Percentiles rank a stretch among this genome's conserved stretches.
phyloP scores from a whole-genome alignment of 352 stramenopile species.

The Phytophthora litchii region DNA sequence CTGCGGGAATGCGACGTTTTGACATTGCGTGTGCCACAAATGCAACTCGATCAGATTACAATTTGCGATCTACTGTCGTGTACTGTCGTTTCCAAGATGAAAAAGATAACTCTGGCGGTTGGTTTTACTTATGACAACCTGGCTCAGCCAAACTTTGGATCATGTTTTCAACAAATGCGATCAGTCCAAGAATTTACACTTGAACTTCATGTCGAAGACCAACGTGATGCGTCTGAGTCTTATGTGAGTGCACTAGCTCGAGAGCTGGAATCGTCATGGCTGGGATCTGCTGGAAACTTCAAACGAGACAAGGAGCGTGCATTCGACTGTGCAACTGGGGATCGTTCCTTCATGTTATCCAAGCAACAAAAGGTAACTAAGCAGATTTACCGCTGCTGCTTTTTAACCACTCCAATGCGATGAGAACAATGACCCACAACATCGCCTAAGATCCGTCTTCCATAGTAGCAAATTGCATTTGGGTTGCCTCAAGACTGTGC shows the following conservation, averaged over 20 bases:
- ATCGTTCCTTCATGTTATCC: conserved; percentile 27
- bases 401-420: conserved; percentile 17
- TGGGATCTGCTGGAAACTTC: conserved; percentile 6
- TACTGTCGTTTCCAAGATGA: conserved; percentile 25
- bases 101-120: conserved; percentile 30
- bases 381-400: conserved; percentile 32
- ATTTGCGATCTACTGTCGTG: conserved; percentile 28
- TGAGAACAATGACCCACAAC: not conserved
- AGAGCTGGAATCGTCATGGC: conserved; percentile 31
- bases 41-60: conserved; percentile 10
- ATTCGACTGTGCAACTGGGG: not conserved
- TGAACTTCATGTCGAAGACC: conserved; percentile 27
- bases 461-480: conserved; percentile 13
- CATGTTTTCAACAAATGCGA: conserved; percentile 28
- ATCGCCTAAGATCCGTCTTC: conserved; percentile 2
- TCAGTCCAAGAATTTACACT: conserved; percentile 28
- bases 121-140: conserved; percentile 3
- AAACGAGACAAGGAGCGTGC: conserved; percentile 4
- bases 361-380: conserved; percentile 28
- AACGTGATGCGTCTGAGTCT: conserved; percentile 2
- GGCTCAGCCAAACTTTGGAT: conserved; percentile 1
- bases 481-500: conserved; percentile 62
- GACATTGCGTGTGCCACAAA: conserved; percentile 38
- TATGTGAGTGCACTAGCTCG: conserved; percentile 13
- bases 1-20: conserved; percentile 52